Evolutionary conservation across 768 basidiomycete species (phyloP).

Genomic region (Mycena kentingensis): DNA sequence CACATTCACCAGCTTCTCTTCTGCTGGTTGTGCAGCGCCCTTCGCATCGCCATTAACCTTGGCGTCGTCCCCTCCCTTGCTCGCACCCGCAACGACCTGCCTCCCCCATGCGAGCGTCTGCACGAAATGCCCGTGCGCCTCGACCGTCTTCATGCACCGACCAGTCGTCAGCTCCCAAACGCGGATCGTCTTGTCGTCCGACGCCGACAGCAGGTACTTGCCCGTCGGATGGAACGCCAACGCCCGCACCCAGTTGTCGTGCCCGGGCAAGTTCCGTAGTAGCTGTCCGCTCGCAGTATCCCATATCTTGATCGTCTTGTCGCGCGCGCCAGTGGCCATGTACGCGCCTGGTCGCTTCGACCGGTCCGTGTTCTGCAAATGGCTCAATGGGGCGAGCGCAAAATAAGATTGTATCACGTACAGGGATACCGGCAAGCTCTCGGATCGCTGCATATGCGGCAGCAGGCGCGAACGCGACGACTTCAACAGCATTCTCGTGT

Average conservation of each 20-base stretch:
- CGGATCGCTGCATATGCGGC: slow-evolving; percentile 75
- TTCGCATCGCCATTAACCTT: slow-evolving; percentile 34
- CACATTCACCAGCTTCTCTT: slow-evolving; percentile 68
- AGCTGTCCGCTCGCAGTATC: slow-evolving; percentile 82
- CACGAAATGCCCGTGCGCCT: slow-evolving; percentile 86
- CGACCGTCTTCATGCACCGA: slow-evolving; percentile 82
- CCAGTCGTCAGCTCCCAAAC: slow-evolving; percentile 89
- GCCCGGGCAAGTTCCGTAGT: slow-evolving; percentile 75
- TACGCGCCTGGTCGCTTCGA: slow-evolving; percentile 57
- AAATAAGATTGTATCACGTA: slow-evolving; percentile 34
- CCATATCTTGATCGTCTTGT: slow-evolving; percentile 93
- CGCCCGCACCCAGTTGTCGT: slow-evolving; percentile 90
- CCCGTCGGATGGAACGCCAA: slow-evolving; percentile 89
- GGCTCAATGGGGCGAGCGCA: slow-evolving; percentile 7
- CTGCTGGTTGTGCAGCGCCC: slow-evolving; percentile 32
- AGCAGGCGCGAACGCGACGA: slow-evolving; percentile 77
- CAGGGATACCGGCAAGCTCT: slow-evolving; percentile 73
- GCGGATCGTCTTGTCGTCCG: slow-evolving; percentile 89
- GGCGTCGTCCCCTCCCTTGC: slow-evolving; percentile 36
- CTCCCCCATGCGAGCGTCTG: slow-evolving; percentile 82
- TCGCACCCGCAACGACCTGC: slow-evolving; percentile 43
- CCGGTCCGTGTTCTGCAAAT: slow-evolving; percentile 51
- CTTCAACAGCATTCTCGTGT: slow-evolving; percentile 86
- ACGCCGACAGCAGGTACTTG: slow-evolving; percentile 86
- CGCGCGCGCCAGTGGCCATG: slow-evolving; percentile 81